phyloP scores from a whole-genome alignment of 2,329 filamentous ascomycete genomes.

The Fusarium sp. region DNA sequence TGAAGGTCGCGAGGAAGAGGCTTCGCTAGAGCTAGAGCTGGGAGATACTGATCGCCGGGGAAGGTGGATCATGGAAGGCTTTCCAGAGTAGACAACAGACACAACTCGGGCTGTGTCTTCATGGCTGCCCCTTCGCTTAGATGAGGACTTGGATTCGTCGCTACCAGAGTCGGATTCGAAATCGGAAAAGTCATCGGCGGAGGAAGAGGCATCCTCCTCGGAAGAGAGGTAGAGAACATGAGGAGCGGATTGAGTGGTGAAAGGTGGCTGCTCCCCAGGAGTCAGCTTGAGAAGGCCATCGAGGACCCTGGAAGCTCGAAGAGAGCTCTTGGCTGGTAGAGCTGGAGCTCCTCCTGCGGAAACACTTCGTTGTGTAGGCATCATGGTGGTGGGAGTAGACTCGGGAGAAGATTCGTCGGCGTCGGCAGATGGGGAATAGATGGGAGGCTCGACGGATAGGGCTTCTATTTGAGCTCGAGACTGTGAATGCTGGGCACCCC shows the following conservation, averaged over 20 bases:
- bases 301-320: constrained; percentile 56
- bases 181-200: constrained; percentile 66
- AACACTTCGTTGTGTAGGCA: constrained; percentile 40
- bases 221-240: constrained; percentile 70
- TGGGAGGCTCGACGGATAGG: constrained; percentile 40
- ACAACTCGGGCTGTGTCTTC: constrained; percentile 66
- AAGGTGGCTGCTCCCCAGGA: constrained; percentile 45
- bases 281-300: constrained; percentile 46
- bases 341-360: constrained; percentile 50
- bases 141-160: constrained; percentile 44
- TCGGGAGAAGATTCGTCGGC: constrained; percentile 37
- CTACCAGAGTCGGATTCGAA: constrained; percentile 59
- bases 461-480: constrained; percentile 40
- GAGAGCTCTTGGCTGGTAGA: constrained; percentile 59
- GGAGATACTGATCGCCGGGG: constrained; percentile 56
- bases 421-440: constrained; percentile 41
- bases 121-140: constrained; percentile 52
- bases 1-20: constrained; percentile 39
- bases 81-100: constrained; percentile 66
- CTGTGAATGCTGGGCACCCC: constrained; percentile 29
- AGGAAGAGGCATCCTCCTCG: constrained; percentile 70
- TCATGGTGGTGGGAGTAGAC: constrained; percentile 42
- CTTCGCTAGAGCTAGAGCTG: constrained; percentile 44
- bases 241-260: constrained; percentile 53
- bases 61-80: constrained; percentile 65